A percentile compares a stretch with the other conserved stretches of the same genome.
Evolutionary conservation across 2,329 filamentous ascomycete genomes (phyloP).

Genomic region (Chrysoporthe puriensis): DNA sequence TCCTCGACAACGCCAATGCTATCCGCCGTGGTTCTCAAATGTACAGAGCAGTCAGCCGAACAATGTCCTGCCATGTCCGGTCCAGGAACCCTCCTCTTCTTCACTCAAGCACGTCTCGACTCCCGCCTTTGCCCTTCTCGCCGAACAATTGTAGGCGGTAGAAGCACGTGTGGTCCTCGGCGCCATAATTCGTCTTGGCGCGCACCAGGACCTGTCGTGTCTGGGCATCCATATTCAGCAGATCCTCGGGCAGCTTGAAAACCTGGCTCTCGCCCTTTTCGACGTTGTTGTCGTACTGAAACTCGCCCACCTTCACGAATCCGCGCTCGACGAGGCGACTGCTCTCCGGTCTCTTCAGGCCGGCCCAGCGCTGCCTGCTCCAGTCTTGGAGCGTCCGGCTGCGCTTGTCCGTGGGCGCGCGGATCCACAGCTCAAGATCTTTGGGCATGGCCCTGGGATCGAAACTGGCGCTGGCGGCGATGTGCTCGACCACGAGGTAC

Average conservation of each 20-base stretch:
- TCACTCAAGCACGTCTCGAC: not conserved
- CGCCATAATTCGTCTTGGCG: conserved; percentile 62
- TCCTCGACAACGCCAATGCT: conserved; percentile 10
- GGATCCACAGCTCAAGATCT: conserved; percentile 72
- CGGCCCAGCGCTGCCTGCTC: conserved; percentile 45
- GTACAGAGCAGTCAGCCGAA: not conserved
- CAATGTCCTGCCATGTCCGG: not conserved
- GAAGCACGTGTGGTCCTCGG: conserved; percentile 64
- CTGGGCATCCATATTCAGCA: conserved; percentile 49
- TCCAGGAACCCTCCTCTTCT: not conserved
- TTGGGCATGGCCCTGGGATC: conserved; percentile 66
- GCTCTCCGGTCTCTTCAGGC: conserved; percentile 28
- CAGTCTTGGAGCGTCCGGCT: conserved; percentile 49
- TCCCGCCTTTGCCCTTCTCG: conserved; percentile 36
- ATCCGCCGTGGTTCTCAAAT: not conserved
- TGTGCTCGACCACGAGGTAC: conserved; percentile 74
- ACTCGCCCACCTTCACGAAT: conserved; percentile 62
- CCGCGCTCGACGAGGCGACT: conserved; percentile 39
- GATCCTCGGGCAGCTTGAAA: conserved; percentile 55
- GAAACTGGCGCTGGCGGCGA: conserved; percentile 63
- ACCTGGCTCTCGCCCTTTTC: conserved; percentile 49
- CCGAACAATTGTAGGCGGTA: conserved; percentile 66
- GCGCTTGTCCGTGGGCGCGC: conserved; percentile 52
- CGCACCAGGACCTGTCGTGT: conserved; percentile 60
- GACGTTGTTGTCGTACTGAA: conserved; percentile 54